These are phyloP conservation scores for Claviceps monticola DNA, from an alignment of 2,329 filamentous ascomycete genomes.

Conservation along the genomic window DNA sequence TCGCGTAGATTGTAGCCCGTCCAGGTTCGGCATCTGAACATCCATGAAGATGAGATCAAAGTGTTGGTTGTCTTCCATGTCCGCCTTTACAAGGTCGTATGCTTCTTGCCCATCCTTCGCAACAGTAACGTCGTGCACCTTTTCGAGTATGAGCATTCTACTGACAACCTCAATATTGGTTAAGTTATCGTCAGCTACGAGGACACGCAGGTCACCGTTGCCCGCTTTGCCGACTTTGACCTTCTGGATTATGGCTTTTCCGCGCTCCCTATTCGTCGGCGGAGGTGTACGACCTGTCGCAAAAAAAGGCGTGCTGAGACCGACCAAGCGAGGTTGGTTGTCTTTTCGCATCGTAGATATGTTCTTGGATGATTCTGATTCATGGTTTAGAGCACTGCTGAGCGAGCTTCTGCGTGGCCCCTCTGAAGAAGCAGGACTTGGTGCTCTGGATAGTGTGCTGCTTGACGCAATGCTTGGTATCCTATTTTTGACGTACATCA, in stretches of 20 bases:
- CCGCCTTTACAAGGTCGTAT: conserved; percentile 69
- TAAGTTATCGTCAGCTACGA: conserved; percentile 64
- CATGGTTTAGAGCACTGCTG: conserved; percentile 10
- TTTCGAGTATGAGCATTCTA: conserved; percentile 58
- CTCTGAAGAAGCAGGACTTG: conserved; percentile 30
- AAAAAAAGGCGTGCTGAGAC: conserved; percentile 75
- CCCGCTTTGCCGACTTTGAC: conserved; percentile 35
- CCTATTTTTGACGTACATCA: conserved; percentile 56
- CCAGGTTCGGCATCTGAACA: conserved; percentile 87
- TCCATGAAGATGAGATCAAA: conserved; percentile 96
- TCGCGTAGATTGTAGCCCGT: conserved; percentile 74
- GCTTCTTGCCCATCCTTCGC: conserved; percentile 81
- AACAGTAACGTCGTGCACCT: conserved; percentile 76
- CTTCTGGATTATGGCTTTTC: conserved; percentile 50
- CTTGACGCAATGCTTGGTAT: conserved; percentile 41
- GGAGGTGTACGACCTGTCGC: conserved; percentile 26
- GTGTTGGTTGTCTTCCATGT: conserved; percentile 56
- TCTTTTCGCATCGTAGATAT: conserved; percentile 8
- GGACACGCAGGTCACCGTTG: conserved; percentile 55
- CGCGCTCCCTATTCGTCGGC: conserved; percentile 35
- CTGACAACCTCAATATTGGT: conserved; percentile 46
- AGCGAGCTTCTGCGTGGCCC: conserved; percentile 19
- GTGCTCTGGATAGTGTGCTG: conserved; percentile 34
- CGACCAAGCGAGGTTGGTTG: conserved; percentile 63
- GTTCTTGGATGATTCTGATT: conserved; percentile 6